These are phyloP conservation scores for Pleoardoris graminearum DNA, from an alignment of 2,329 filamentous ascomycete genomes.

Conservation along the genomic window DNA sequence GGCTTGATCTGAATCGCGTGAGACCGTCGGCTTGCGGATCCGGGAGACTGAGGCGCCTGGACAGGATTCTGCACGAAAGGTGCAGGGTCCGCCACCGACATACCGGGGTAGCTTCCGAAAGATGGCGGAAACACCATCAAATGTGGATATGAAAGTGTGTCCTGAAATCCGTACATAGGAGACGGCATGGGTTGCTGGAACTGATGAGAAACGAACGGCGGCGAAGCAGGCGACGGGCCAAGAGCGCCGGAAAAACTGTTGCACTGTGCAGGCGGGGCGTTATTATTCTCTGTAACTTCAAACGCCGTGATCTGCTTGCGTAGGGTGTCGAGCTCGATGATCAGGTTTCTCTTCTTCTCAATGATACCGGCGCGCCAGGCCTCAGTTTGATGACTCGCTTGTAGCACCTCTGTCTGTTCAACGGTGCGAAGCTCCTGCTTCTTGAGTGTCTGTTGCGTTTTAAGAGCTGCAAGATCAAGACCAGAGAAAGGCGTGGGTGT, in stretches of 20 bases:
- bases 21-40: conserved; percentile 43
- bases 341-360: conserved; percentile 40
- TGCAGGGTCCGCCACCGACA: conserved; percentile 24
- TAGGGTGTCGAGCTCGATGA: conserved; percentile 41
- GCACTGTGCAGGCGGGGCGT: conserved; percentile 10
- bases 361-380: conserved; percentile 40
- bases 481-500: conserved; percentile 29
- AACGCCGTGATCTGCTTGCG: conserved; percentile 40
- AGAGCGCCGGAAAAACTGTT: conserved; percentile 16
- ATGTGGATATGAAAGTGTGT: conserved; percentile 26
- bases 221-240: conserved; percentile 9
- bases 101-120: conserved; percentile 24
- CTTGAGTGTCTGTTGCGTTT: conserved; percentile 33
- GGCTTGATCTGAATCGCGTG: conserved; percentile 48
- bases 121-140: conserved; percentile 35
- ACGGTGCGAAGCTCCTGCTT: conserved; percentile 41
- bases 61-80: conserved; percentile 24
- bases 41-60: conserved; percentile 29
- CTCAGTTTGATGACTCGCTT: conserved; percentile 37
- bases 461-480: conserved; percentile 31
- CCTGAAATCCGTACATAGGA: conserved; percentile 28
- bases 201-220: conserved; percentile 24
- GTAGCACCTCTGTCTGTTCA: conserved; percentile 43
- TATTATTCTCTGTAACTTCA: conserved; percentile 23
- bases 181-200: conserved; percentile 31